phyloP scores from a whole-genome alignment of 73 alveolate species.

The Stentor roeselii region DNA sequence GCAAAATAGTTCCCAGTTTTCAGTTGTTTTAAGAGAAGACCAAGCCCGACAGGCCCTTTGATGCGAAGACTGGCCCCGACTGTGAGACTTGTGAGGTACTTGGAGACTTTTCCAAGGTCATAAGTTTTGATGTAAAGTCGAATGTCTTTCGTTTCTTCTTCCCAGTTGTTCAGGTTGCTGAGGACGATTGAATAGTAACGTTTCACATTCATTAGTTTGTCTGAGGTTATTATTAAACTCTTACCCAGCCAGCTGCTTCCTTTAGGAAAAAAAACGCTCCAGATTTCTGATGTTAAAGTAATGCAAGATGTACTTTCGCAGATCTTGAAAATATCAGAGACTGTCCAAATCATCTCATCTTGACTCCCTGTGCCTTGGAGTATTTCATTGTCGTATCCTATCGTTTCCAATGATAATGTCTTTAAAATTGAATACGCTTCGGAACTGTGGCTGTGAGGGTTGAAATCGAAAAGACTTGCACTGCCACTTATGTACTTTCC shows the following conservation, averaged over 20 bases:
- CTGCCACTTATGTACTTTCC: conserved; percentile 14
- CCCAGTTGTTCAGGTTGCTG: not conserved
- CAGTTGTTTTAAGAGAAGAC: not conserved
- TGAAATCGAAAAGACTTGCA: not conserved
- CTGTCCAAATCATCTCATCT: not conserved
- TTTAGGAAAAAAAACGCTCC: conserved; percentile 1
- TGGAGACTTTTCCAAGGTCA: not conserved
- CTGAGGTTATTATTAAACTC: not conserved
- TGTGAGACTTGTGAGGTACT: not conserved
- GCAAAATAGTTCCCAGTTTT: not conserved
- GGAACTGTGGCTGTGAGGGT: not conserved
- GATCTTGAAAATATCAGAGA: not conserved
- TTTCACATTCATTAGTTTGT: too few species aligned
- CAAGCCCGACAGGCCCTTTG: not conserved
- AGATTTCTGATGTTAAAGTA: not conserved
- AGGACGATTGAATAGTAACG: not conserved
- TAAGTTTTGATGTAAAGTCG: not conserved
- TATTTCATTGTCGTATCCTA: not conserved
- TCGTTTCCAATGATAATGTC: not conserved
- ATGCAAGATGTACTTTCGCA: conserved; percentile 4
- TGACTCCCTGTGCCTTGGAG: not conserved
- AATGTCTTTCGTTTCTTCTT: not conserved
- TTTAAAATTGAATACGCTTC: not conserved
- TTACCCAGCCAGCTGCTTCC: conserved; percentile 10
- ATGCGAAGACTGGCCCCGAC: not conserved